phyloP scores from a whole-genome alignment of 345 rosid species.

The Anacardium occidentale region DNA sequence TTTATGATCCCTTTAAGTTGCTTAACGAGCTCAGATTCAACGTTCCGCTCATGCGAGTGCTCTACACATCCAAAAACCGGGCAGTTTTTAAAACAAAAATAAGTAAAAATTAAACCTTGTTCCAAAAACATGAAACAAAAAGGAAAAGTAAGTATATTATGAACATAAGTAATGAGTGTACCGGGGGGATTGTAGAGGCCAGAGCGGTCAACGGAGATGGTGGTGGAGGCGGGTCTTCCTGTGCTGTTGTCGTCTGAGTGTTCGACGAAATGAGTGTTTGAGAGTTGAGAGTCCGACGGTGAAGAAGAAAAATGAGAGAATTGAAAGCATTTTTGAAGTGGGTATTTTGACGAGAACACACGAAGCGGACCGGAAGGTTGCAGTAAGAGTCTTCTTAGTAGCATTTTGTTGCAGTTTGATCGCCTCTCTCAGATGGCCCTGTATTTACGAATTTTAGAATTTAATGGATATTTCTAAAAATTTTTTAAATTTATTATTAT shows the following conservation, averaged over 20 bases:
- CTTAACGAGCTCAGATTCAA: constrained; percentile 80
- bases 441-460: too few species aligned
- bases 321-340: constrained; percentile 23
- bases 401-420: constrained; percentile 17
- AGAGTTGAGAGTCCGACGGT: constrained; percentile 39
- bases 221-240: constrained; percentile 27
- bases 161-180: constrained; percentile 8
- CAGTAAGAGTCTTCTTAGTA: constrained; percentile 47
- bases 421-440: background rate
- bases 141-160: background rate
- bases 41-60: constrained; percentile 57
- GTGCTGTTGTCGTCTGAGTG: constrained; percentile 34
- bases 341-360: constrained; percentile 25
- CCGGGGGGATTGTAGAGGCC: constrained; percentile 58
- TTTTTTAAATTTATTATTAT: too few species aligned
- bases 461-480: too few species aligned
- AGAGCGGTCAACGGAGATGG: constrained; percentile 78
- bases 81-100: background rate
- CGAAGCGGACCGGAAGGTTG: constrained; percentile 40
- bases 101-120: background rate
- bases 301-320: constrained; percentile 46
- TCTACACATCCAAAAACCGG: constrained; percentile 29
- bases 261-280: constrained; percentile 39
- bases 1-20: constrained; percentile 88
- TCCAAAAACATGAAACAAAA: background rate